Evolutionary conservation across 805 yeast species (phyloP).

Genomic region (Metschnikowia dekortorum): DNA sequence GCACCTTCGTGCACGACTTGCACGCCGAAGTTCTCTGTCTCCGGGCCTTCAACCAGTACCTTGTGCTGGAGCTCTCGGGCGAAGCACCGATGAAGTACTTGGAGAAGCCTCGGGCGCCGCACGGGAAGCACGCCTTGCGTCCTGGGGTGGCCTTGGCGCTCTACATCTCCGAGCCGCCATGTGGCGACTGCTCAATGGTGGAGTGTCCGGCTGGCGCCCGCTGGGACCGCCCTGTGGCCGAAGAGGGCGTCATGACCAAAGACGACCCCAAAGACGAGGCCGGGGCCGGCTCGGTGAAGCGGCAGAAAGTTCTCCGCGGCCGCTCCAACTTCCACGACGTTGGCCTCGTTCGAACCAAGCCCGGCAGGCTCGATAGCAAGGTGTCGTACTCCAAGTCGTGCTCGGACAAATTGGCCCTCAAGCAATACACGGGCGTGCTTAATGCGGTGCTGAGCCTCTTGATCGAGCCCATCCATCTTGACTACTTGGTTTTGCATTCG

Average conservation of each 20-base stretch:
- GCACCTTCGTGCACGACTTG: conserved; percentile 73
- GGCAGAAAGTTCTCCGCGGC: conserved; percentile 45
- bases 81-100: conserved; percentile 15
- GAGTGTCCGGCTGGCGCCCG: conserved; percentile 14
- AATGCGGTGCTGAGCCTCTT: conserved; percentile 41
- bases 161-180: conserved; percentile 73
- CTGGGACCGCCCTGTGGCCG: conserved; percentile 7
- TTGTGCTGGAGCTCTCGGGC: conserved; percentile 43
- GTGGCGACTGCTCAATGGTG: conserved; percentile 87
- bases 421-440: conserved; percentile 54
- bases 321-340: conserved; percentile 49
- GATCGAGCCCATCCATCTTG: conserved; percentile 37
- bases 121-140: conserved; percentile 27
- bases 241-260: conserved; percentile 2
- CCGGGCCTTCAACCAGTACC: conserved; percentile 60
- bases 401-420: conserved; percentile 72
- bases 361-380: conserved; percentile 81
- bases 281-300: conserved; percentile 7
- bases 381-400: conserved; percentile 78
- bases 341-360: conserved; percentile 84
- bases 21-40: conserved; percentile 85
- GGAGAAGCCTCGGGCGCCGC: not conserved
- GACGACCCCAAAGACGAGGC: not conserved
- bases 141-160: conserved; percentile 41
- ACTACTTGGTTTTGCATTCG: conserved; percentile 47